These are phyloP conservation scores for Goniomonas avonlea DNA, from an alignment of 78 protist species.

Conservation along the genomic window DNA sequence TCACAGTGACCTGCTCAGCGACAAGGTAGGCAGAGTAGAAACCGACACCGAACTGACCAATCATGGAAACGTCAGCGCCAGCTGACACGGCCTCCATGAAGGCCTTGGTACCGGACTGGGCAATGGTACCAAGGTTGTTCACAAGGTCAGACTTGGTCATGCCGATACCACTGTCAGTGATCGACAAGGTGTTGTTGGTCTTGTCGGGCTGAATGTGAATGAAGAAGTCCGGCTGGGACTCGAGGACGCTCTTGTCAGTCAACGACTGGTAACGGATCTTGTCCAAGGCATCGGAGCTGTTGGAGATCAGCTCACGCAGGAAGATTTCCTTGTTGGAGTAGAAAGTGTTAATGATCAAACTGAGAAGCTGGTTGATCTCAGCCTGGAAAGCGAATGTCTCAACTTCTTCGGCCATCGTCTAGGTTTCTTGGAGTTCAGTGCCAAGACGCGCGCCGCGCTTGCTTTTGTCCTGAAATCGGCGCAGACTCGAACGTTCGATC, in stretches of 20 bases:
- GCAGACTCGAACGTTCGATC: no score
- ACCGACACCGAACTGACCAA: constrained; percentile 99
- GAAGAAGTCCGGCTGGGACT: constrained; percentile 74
- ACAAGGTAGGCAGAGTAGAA: constrained; percentile 99
- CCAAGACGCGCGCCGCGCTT: no score
- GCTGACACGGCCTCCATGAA: constrained; percentile 92
- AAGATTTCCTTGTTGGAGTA: constrained; percentile 96
- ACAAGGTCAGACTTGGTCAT: constrained; percentile 99
- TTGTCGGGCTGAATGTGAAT: constrained; percentile 88
- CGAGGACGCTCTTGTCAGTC: constrained; percentile 83
- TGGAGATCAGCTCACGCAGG: constrained; percentile 97
- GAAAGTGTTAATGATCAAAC: constrained; percentile 94
- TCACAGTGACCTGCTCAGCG: constrained; percentile 92
- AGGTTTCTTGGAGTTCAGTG: no score
- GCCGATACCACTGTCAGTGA: constrained; percentile 98
- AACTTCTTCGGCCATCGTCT: no score
- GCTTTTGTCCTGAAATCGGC: no score
- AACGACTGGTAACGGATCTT: constrained; percentile 91
- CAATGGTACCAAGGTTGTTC: constrained; percentile 98
- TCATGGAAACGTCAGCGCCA: constrained; percentile 95
- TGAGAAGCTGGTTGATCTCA: constrained; percentile 83
- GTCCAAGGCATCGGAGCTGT: constrained; percentile 85
- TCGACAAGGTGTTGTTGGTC: constrained; percentile 77
- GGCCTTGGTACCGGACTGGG: constrained; percentile 94
- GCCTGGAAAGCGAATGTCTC: constrained; percentile 82